Base-by-base conservation (phyloP, 2,329 filamentous ascomycete species). In the Cladophialophora bantiana region DNA sequence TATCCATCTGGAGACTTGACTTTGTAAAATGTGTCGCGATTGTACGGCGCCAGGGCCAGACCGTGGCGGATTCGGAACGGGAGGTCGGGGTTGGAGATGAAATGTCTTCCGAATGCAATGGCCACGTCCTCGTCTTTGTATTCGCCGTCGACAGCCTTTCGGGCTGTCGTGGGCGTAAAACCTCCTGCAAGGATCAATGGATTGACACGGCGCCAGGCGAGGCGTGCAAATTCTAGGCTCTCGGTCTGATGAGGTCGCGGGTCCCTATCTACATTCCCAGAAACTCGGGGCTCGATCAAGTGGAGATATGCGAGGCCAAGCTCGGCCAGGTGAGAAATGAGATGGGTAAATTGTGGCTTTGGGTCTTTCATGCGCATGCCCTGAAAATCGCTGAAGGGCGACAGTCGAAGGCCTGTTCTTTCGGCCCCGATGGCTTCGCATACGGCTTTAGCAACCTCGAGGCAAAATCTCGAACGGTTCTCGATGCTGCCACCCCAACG, bases 271-370 rank as follows among this genome's bases (percentile, higher is more conserved):
- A 10, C 58, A 31, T 62, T 61, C 42, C 58, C 58, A 20, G 32
- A 12, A 7, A 66, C 59, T 57, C 64, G 12, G 20, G 50, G 32
- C 73, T 91, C 87, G 7, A 90, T 78, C 0, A 89, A 60, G 74
- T 90, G 88, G 2, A 89, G 74, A 73, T 87, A 91, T 0, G 87
- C 84, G 12, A 91, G 77, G 1, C 83, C 81, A 1, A 88, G 74
- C 34, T 79, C 76, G 62, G 82, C 83, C 9, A 88, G 78, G 54
- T 84, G 81, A 42, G 77, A 72, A 48, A 88, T 80, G 7, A 90
- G 74, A 72, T 91, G 81, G 0, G 78, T 79, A 73, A 91, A 92
- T 67, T 87, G 84, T 4, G 83, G 79, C 0, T 88, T 75, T 1
- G 88, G 78, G 72, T 87, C 88, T 0, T 86, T 86, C 69, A 88